Percentiles rank a stretch among this genome's conserved stretches.
These are phyloP conservation scores for Fusarium globosum DNA, from an alignment of 2,329 filamentous ascomycete species.

Conservation along the genomic window DNA sequence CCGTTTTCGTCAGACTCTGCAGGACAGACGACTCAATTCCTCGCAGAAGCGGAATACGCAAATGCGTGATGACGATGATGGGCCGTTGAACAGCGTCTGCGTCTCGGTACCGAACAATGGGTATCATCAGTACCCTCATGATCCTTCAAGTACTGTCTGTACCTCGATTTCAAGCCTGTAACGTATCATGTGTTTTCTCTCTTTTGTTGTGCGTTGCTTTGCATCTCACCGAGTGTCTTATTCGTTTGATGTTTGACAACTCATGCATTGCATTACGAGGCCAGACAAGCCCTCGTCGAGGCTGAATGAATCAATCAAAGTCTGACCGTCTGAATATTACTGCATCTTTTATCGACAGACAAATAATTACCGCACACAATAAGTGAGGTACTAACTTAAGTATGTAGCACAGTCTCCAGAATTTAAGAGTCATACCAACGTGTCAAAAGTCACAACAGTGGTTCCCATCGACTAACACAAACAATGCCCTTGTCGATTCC, in stretches of 20 bases:
- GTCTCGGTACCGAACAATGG: constrained; percentile 38
- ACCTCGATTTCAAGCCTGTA: constrained; percentile 1
- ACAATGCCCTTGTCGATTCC: constrained; percentile 13
- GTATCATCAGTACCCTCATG: constrained; percentile 36
- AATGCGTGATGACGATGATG: constrained; percentile 42
- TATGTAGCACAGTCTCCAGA: background rate
- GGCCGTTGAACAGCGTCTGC: constrained; percentile 26
- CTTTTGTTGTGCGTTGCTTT: constrained; percentile 5
- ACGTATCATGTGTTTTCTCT: constrained; percentile 17
- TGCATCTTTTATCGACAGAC: background rate
- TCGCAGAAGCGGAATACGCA: constrained; percentile 19
- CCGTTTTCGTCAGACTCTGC: constrained; percentile 23
- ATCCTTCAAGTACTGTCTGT: constrained; percentile 7
- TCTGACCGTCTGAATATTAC: constrained; percentile 3
- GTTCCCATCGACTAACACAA: constrained; percentile 23
- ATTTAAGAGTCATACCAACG: constrained; percentile 37
- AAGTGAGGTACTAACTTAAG: background rate
- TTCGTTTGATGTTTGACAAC: constrained; percentile 26
- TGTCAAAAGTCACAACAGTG: constrained; percentile 29
- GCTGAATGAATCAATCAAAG: background rate
- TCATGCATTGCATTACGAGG: constrained; percentile 24
- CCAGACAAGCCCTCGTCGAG: constrained; percentile 13
- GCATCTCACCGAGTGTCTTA: constrained; percentile 8
- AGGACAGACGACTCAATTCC: constrained; percentile 16
- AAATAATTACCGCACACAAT: background rate